Evolutionary conservation across 2,329 filamentous ascomycete genomes (phyloP).

Genomic region (Penicillium olsonii): DNA sequence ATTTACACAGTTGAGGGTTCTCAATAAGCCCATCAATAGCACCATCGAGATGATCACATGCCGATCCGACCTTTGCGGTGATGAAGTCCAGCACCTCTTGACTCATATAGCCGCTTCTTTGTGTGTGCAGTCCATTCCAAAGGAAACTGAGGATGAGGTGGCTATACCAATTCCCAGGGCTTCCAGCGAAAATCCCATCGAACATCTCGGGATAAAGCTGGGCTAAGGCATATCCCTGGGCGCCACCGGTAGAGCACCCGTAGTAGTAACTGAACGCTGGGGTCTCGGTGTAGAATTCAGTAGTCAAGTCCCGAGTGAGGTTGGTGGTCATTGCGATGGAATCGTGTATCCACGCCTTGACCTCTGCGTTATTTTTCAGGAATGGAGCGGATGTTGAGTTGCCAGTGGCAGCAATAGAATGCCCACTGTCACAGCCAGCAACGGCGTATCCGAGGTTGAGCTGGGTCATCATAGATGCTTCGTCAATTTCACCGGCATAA

Average conservation of each 20-base stretch:
- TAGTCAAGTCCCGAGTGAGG: conserved; percentile 29
- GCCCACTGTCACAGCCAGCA: conserved; percentile 1
- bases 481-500: conserved; percentile 8
- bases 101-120: neutral
- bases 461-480: conserved; percentile 3
- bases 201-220: conserved; percentile 45
- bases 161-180: conserved; percentile 43
- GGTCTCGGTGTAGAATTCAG: conserved; percentile 34
- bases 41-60: too few species aligned
- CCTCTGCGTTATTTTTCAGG: too few species aligned
- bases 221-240: conserved; percentile 45
- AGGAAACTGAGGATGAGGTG: conserved; percentile 17
- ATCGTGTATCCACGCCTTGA: too few species aligned
- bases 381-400: too few species aligned
- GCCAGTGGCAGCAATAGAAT: conserved; percentile 6
- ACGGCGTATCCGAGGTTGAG: conserved; percentile 8
- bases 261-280: conserved; percentile 42
- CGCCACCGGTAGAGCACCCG: conserved; percentile 47
- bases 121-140: conserved; percentile 13
- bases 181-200: conserved; percentile 46
- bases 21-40: too few species aligned
- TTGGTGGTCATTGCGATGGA: too few species aligned
- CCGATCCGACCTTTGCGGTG: too few species aligned
- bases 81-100: conserved; percentile 7
- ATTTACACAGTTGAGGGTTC: too few species aligned